Percentiles rank a stretch among this genome's conserved stretches.
Evolutionary conservation across 2,329 filamentous ascomycete genomes (phyloP).

Genomic region (Aspergillus luchuensis): DNA sequence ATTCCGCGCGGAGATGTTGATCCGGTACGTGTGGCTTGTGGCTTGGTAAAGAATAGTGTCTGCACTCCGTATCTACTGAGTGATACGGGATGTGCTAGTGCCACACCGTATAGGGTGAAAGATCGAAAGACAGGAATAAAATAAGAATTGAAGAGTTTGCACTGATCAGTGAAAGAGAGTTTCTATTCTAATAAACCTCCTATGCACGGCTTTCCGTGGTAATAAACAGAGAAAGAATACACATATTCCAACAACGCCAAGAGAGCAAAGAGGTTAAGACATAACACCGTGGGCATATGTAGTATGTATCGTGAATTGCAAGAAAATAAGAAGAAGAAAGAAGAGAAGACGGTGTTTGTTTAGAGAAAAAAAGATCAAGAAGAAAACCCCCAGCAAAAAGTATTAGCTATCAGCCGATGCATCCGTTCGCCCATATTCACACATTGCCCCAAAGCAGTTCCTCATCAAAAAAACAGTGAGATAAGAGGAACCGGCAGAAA

Average conservation of each 20-base stretch:
- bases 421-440: slow-evolving; percentile 20
- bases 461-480: not conserved
- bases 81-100: too few relatives aligned
- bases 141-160: too few relatives aligned
- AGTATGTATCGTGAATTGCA: not conserved
- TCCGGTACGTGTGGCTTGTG: not conserved
- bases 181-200: not conserved
- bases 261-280: not conserved
- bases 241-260: not conserved
- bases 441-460: slow-evolving; percentile 13
- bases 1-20: not conserved
- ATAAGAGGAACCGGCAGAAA: slow-evolving; percentile 9
- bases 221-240: not conserved
- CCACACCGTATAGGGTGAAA: too few relatives aligned
- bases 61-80: too few relatives aligned
- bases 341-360: not conserved
- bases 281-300: not conserved
- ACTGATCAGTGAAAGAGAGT: not conserved
- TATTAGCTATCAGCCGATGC: slow-evolving; percentile 4
- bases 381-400: slow-evolving; percentile 9
- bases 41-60: too few relatives aligned
- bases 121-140: too few relatives aligned
- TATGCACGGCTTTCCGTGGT: not conserved
- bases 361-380: slow-evolving; percentile 2
- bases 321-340: not conserved